These are phyloP conservation scores for Dactylorhiza incarnata DNA, from an alignment of 106 monocot species.

Conservation along the genomic window DNA sequence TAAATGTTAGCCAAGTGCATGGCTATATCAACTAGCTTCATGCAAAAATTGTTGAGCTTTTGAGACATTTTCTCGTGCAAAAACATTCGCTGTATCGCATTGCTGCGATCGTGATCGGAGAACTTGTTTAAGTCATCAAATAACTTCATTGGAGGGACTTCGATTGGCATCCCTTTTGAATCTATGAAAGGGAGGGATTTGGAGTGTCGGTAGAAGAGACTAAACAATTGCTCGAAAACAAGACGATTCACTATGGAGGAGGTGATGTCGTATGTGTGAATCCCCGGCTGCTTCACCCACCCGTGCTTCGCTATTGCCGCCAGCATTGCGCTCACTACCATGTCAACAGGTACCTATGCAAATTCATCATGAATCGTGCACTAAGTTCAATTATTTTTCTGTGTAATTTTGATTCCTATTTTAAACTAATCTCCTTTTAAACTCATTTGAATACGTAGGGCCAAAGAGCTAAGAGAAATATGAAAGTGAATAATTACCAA, in stretches of 20 bases:
- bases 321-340: conserved; percentile 81
- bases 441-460: too few species aligned
- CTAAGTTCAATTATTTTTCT: background rate
- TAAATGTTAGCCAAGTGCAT: conserved; percentile 70
- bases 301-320: conserved; percentile 89
- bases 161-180: conserved; percentile 44
- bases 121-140: conserved; percentile 57
- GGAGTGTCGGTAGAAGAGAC: conserved; percentile 53
- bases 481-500: conserved; percentile 34
- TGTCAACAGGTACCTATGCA: conserved; percentile 65
- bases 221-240: conserved; percentile 35
- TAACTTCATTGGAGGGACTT: conserved; percentile 40
- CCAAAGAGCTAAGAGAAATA: too few species aligned
- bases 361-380: background rate
- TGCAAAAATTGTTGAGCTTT: conserved; percentile 35
- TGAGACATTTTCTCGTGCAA: conserved; percentile 21
- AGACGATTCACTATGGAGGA: conserved; percentile 74
- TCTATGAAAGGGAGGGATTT: conserved; percentile 39
- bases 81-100: conserved; percentile 21
- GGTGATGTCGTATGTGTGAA: conserved; percentile 68
- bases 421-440: background rate
- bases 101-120: conserved; percentile 23
- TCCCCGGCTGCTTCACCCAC: conserved; percentile 20
- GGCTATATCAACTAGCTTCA: conserved; percentile 56
- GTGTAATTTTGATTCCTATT: background rate